phyloP scores from a whole-genome alignment of 2,329 filamentous ascomycete genomes.

The Pestalotiopsis sp. region DNA sequence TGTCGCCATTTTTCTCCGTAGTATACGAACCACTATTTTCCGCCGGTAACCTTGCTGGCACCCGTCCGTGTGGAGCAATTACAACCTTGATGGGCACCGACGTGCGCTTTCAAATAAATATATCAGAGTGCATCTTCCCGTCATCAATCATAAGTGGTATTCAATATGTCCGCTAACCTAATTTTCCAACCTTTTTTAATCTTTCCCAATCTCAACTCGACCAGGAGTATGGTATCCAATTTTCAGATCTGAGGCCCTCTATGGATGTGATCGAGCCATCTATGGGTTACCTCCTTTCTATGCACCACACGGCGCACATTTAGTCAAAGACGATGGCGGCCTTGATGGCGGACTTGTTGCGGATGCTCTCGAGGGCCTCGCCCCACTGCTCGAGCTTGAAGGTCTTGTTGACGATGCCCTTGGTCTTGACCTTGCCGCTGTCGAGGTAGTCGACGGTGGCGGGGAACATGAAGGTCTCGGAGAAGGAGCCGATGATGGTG shows the following conservation, averaged over 20 bases:
- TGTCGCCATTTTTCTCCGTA: neutral
- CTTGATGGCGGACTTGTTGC: conserved; percentile 74
- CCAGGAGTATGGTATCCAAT: neutral
- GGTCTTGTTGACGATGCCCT: conserved; percentile 73
- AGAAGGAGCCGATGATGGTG: conserved; percentile 74
- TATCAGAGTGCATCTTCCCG: neutral
- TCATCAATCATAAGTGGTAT: neutral
- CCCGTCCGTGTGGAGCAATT: neutral
- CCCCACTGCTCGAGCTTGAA: conserved; percentile 75
- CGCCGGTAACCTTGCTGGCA: conserved; percentile 1
- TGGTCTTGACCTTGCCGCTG: conserved; percentile 62
- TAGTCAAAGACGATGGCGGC: conserved; percentile 73
- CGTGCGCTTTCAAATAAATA: neutral
- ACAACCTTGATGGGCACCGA: neutral
- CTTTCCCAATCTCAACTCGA: neutral
- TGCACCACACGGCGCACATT: conserved; percentile 2
- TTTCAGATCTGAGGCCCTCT: neutral
- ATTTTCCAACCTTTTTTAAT: neutral
- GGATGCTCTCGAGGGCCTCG: conserved; percentile 71
- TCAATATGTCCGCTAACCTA: neutral
- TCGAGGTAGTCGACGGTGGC: conserved; percentile 56
- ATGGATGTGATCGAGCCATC: conserved; percentile 4
- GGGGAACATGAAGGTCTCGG: conserved; percentile 73
- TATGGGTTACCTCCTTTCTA: conserved; percentile 7
- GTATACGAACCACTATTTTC: neutral